Conservation (phyloP, 2,329 filamentous ascomycete species). For the Aureobasidium lini region DNA sequence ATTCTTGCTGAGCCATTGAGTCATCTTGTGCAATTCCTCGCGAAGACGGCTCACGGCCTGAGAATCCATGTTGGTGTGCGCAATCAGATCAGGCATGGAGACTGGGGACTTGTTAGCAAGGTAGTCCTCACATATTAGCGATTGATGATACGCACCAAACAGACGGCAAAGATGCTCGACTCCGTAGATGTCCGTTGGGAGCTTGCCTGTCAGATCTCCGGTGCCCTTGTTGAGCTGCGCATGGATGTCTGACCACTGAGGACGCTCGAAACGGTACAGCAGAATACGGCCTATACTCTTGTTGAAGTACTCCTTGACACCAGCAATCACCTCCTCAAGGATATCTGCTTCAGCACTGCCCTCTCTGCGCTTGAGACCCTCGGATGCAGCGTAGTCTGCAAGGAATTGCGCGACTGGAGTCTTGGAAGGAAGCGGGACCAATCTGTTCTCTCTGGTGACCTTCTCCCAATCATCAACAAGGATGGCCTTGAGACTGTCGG, state of each 20-base stretch:
- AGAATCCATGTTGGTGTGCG: constrained; percentile 95
- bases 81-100: constrained; percentile 83
- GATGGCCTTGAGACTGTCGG: constrained; percentile 82
- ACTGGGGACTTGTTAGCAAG: constrained; percentile 7
- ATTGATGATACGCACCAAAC: constrained; percentile 55
- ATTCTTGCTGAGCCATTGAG: constrained; percentile 73
- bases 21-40: constrained; percentile 82
- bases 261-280: constrained; percentile 87
- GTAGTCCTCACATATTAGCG: background rate
- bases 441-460: constrained; percentile 86
- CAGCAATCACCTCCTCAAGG: constrained; percentile 79
- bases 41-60: constrained; percentile 82
- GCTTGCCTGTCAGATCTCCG: constrained; percentile 61
- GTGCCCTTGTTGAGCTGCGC: constrained; percentile 56
- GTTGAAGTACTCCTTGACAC: constrained; percentile 90
- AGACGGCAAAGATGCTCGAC: constrained; percentile 86
- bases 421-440: constrained; percentile 74
- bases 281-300: constrained; percentile 80
- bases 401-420: constrained; percentile 71
- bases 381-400: constrained; percentile 72
- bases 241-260: constrained; percentile 74
- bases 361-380: constrained; percentile 55
- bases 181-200: constrained; percentile 76
- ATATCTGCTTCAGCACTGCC: constrained; percentile 72
- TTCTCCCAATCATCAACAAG: constrained; percentile 99